Evolutionary conservation across 2,329 filamentous ascomycete genomes (phyloP), one percentile per base, ranked within the genome.

Genomic region (Aspergillus sp.): DNA sequence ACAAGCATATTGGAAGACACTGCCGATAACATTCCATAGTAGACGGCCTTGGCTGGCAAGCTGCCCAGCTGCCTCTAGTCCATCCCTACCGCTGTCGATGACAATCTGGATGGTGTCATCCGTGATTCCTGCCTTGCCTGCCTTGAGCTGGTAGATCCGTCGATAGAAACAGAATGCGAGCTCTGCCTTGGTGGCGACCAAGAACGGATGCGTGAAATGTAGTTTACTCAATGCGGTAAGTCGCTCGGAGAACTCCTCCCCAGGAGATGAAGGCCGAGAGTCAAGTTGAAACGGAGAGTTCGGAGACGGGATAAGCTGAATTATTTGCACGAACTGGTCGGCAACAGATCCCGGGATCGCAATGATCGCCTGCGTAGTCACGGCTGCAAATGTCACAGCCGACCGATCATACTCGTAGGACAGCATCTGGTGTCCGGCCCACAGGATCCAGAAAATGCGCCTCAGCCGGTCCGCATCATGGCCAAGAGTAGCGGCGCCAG

Each of bases 381-480:
- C 67, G 11, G 59, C 38, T 24, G 57, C 38, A 57, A 70, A 70
- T 4, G 0, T 0, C 15, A 71, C 69, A 50, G 69, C n/a, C 9
- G 68, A 69, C 32, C 61, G 63, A 61, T 72, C 69, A 26, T 66
- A 65, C 60, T 72, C 69, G 57, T 71, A 72, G 4, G 66, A 72
- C 5, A 72, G 56, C 64, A 72, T 70, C 11, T 54, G 52, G 57
- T 72, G 69, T 7, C 61, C 70, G 4, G 69, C 68, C 70, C 70
- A 72, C 2, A 65, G 63, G 54, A 71, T 60, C 70, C 68, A 72
- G 45, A 72, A 72, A n/a, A 72, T 71, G 17, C 69, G 48, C 48
- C 68, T 63, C 50, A 71, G 59, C 3, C 68, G 66, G 48, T 72
- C 70, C 2, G 61, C 63, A 62, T 71, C 68, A 62, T 71, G 60